These are phyloP conservation scores for Lentinula novae-zelandiae DNA, from an alignment of 1,284 basidiomycete genomes.

Conservation along the genomic window DNA sequence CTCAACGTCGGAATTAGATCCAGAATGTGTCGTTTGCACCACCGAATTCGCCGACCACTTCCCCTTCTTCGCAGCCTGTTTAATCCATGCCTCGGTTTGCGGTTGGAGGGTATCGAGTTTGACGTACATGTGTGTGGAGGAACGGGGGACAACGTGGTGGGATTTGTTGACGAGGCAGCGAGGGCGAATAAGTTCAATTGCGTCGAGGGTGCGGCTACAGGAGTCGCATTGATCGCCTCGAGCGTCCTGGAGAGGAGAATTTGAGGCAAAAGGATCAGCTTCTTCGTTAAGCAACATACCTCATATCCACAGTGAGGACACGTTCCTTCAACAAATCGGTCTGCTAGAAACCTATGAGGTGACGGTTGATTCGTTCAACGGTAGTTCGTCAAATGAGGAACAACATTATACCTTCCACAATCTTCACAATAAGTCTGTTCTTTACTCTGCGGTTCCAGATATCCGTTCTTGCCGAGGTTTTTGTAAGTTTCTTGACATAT, in stretches of 20 bases:
- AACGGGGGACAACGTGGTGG: conserved; percentile 73
- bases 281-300: conserved; percentile 32
- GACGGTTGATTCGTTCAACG: too few relatives aligned
- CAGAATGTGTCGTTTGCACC: conserved; percentile 32
- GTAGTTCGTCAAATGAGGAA: too few relatives aligned
- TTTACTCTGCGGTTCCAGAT: conserved; percentile 78
- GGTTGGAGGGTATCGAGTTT: conserved; percentile 85
- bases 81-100: conserved; percentile 87
- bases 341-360: conserved; percentile 77
- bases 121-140: conserved; percentile 94
- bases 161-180: conserved; percentile 86
- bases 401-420: conserved; percentile 62
- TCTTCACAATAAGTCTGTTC: conserved; percentile 94
- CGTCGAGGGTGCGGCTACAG: conserved; percentile 90
- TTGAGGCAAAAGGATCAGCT: neutral
- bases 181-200: conserved; percentile 93
- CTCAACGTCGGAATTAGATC: conserved; percentile 69
- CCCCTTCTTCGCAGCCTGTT: conserved; percentile 73
- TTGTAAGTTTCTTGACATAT: conserved; percentile 87
- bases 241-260: conserved; percentile 63
- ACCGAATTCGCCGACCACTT: conserved; percentile 93
- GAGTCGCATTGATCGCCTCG: conserved; percentile 98
- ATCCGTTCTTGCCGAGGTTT: conserved; percentile 76
- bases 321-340: conserved; percentile 92
- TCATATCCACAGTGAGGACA: conserved; percentile 90